Conservation (phyloP, 768 basidiomycete species). For the Lentinula lateritia region DNA sequence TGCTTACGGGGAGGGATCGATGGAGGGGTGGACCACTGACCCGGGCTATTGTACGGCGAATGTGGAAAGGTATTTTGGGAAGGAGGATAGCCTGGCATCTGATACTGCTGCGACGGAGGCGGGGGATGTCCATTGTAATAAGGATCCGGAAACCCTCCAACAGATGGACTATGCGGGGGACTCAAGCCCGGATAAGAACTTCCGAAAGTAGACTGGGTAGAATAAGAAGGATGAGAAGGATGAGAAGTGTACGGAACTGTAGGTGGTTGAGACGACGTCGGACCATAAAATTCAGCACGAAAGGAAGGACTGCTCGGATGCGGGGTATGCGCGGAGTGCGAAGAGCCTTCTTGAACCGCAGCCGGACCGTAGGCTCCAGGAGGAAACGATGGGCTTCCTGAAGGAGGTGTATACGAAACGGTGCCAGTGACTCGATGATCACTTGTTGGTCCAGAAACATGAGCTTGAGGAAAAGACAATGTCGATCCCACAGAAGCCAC, state of each 20-base stretch:
- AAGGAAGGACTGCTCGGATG: neutral
- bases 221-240: slow-evolving; percentile 2
- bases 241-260: slow-evolving; percentile 4
- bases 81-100: slow-evolving; percentile 1
- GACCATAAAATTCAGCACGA: slow-evolving; percentile 2
- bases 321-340: neutral
- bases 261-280: slow-evolving; percentile 1
- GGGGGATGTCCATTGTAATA: neutral
- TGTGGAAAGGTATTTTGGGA: neutral
- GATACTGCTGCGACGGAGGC: slow-evolving; percentile 4
- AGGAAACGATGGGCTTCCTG: neutral
- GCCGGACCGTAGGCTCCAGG: neutral
- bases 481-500: neutral
- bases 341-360: neutral
- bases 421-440: too few relatives aligned
- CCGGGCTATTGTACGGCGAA: slow-evolving; percentile 1
- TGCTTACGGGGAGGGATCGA: slow-evolving; percentile 31
- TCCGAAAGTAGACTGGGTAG: slow-evolving; percentile 6
- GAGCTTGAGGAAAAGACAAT: neutral
- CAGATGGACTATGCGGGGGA: slow-evolving; percentile 1
- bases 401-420: neutral
- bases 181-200: slow-evolving; percentile 3
- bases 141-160: neutral
- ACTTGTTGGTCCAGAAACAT: neutral
- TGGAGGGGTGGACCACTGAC: slow-evolving; percentile 19